Conservation (phyloP, 2,329 filamentous ascomycete species). For the Ophioceras dolichostomum region DNA sequence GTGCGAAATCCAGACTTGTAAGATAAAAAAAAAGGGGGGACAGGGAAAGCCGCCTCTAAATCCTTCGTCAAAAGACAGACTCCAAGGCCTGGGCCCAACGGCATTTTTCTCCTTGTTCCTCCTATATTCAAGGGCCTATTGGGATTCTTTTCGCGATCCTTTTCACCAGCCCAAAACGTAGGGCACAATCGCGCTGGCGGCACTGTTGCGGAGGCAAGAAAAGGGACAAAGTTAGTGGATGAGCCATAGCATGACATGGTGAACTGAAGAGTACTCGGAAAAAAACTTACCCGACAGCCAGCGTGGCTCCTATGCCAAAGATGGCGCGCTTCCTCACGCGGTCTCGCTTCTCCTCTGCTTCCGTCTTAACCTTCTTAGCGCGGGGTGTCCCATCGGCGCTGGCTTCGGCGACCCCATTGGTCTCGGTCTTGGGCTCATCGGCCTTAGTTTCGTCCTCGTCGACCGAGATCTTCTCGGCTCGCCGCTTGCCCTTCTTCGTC, state of each 20-base stretch:
- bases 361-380: slow-evolving; percentile 67
- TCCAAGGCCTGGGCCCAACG: too few relatives aligned
- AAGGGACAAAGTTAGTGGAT: too few relatives aligned
- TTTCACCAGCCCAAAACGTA: slow-evolving; percentile 13
- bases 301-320: slow-evolving; percentile 72
- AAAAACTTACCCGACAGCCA: slow-evolving; percentile 75
- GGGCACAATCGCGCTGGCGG: slow-evolving; percentile 13
- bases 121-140: too few relatives aligned
- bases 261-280: too few relatives aligned
- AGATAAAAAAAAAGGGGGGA: too few relatives aligned
- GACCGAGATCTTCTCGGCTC: slow-evolving; percentile 59
- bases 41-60: too few relatives aligned
- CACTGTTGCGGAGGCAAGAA: too few relatives aligned
- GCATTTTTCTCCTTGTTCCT: too few relatives aligned
- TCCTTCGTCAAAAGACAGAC: too few relatives aligned
- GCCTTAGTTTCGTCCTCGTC: slow-evolving; percentile 48
- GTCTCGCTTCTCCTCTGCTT: slow-evolving; percentile 73
- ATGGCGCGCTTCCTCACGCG: slow-evolving; percentile 77
- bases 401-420: slow-evolving; percentile 16
- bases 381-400: too few relatives aligned
- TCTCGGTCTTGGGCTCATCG: slow-evolving; percentile 40
- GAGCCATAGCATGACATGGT: too few relatives aligned
- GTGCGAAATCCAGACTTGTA: slow-evolving; percentile 1
- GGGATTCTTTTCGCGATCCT: too few relatives aligned
- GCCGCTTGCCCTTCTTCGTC: slow-evolving; percentile 54